These are phyloP conservation scores for Wallacemonas sp. DNA, from an alignment of 208 protist species.

Conservation along the genomic window DNA sequence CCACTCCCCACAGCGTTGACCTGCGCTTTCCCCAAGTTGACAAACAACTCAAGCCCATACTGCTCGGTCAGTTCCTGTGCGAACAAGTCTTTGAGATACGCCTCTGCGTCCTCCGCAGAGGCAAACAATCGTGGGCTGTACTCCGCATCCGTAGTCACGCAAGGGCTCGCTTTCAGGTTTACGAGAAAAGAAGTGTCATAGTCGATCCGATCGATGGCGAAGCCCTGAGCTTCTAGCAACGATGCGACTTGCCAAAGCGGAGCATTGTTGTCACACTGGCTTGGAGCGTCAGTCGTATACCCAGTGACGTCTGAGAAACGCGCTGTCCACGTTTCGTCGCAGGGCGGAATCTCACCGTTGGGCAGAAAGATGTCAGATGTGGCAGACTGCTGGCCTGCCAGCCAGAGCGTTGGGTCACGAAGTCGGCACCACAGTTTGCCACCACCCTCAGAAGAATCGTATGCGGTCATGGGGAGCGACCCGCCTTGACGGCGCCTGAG, in stretches of 20 bases:
- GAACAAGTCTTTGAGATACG: constrained; percentile 21
- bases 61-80: constrained; percentile 10
- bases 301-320: constrained; percentile 25
- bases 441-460: constrained; percentile 34
- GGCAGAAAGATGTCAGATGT: background rate
- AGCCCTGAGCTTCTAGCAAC: constrained; percentile 28
- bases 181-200: constrained; percentile 46
- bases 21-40: constrained; percentile 45
- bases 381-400: background rate
- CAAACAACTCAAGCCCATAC: constrained; percentile 21
- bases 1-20: constrained; percentile 27
- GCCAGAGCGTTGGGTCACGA: background rate
- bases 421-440: constrained; percentile 36
- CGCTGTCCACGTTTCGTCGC: constrained; percentile 22
- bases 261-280: background rate
- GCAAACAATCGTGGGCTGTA: constrained; percentile 4
- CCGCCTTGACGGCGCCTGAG: constrained; percentile 20
- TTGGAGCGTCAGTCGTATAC: background rate
- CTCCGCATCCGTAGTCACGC: background rate
- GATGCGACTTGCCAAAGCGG: constrained; percentile 24
- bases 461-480: constrained; percentile 20
- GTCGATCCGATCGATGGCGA: constrained; percentile 16
- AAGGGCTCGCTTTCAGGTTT: constrained; percentile 26
- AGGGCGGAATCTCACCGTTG: constrained; percentile 1
- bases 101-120: constrained; percentile 20